Base-by-base conservation (phyloP, 164 flowering plant species). In the Umbilicus rupestris region DNA sequence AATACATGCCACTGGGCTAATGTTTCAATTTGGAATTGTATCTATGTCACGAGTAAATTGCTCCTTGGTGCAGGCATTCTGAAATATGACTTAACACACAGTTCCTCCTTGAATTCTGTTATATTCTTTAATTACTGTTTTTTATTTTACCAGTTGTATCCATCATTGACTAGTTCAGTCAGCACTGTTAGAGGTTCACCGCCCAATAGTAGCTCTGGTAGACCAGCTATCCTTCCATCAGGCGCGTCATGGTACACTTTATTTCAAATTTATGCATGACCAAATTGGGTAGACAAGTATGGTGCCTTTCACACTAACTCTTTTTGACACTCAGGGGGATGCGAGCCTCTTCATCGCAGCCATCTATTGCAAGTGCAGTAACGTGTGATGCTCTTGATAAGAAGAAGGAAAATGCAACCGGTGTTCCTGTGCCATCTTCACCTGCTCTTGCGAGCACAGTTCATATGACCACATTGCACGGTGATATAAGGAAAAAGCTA, bases 171-270 rank as follows among this genome's bases (percentile, higher is more conserved):
- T 87, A 88, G 70, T 74, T 62, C 83, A 64, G 67, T 72, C 33
- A 74, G 33, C 68, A 76, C 72, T 63, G 49, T 65, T 29, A 87
- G 68, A 80, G 72, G 68, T 68, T 87, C 93, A 67, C 90, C 95
- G 35, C 91, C 96, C 30, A 81, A 82, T 79, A 81, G 85, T 68
- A 83, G 84, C 67, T 74, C 82, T 66, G 86, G 83, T 64, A 80
- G 79, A 78, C 83, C 97, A 67, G 66, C 78, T 50, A 84, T 77
- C 64, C 91, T 92, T 69, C 99, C 98, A 41, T 84, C 96, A 29
- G 92, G 88, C 65, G 90, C 98, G 11, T 81, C 91, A 62, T 95
- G 97, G 99, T 95, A 83, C 58, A 68, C 26, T 19, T 63, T 12
- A 7, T 63, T 39, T 63, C 22, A 35, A 20, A 1, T 37, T 12